Evolutionary conservation across 306 rosid genomes (phyloP).

Genomic region (Casuarina equisetifolia): DNA sequence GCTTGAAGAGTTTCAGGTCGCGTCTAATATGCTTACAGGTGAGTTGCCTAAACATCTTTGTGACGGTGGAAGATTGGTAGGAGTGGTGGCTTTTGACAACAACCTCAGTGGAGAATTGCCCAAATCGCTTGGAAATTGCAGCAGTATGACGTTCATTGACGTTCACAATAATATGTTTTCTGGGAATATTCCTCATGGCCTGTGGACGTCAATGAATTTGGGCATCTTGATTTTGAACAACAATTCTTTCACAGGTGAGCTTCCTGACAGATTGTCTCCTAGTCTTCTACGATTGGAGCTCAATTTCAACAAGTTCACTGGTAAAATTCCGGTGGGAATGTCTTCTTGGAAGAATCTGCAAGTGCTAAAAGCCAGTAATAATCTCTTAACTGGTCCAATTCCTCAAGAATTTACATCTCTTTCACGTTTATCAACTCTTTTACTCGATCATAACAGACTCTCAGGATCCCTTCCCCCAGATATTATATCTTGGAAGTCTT

Average conservation of each 20-base stretch:
- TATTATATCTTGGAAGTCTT: constrained; percentile 47
- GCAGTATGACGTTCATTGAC: too few relatives aligned
- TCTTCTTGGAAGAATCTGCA: constrained; percentile 51
- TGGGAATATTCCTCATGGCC: too few relatives aligned
- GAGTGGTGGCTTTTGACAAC: too few relatives aligned
- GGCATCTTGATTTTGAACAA: background rate
- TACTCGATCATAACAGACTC: constrained; percentile 58
- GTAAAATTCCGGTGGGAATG: constrained; percentile 54
- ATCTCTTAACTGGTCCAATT: constrained; percentile 46
- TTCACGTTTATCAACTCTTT: constrained; percentile 29
- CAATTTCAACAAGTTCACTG: constrained; percentile 59
- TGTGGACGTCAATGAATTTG: too few relatives aligned
- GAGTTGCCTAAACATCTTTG: too few relatives aligned
- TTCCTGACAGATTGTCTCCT: constrained; percentile 50
- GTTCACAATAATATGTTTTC: too few relatives aligned
- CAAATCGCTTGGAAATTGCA: too few relatives aligned
- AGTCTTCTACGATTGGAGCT: constrained; percentile 44
- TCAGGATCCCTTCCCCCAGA: constrained; percentile 48
- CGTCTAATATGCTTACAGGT: too few relatives aligned
- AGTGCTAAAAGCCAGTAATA: constrained; percentile 51
- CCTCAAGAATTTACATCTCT: constrained; percentile 21
- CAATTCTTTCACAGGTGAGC: constrained; percentile 55
- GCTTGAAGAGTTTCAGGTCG: too few relatives aligned
- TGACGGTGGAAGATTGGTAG: too few relatives aligned
- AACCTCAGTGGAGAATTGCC: too few relatives aligned